These are phyloP conservation scores for Grigorovia transvaalensis DNA, from an alignment of 805 yeast species.

Conservation along the genomic window DNA sequence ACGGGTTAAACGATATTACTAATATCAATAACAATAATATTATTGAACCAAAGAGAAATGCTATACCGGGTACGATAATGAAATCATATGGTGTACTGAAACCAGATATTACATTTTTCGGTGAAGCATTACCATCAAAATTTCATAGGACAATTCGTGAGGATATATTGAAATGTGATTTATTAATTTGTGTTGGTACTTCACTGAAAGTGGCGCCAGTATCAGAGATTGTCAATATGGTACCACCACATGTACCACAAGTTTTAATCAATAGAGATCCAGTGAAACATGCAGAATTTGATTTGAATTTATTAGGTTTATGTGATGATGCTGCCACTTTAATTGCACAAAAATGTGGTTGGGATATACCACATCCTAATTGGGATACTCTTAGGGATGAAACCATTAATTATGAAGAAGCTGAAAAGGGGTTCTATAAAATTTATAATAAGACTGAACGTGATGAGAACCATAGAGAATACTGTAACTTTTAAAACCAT, in stretches of 20 bases:
- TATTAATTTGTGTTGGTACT: slow-evolving; percentile 79
- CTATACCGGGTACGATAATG: slow-evolving; percentile 13
- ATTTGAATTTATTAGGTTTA: slow-evolving; percentile 62
- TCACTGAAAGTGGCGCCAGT: slow-evolving; percentile 93
- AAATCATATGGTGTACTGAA: slow-evolving; percentile 74
- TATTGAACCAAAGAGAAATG: background rate
- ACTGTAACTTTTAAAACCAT: background rate
- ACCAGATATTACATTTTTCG: slow-evolving; percentile 89
- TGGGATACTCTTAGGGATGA: slow-evolving; percentile 27
- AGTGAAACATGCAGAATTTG: slow-evolving; percentile 70
- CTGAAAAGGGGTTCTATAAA: slow-evolving; percentile 26
- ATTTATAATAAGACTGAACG: slow-evolving; percentile 3
- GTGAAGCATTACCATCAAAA: slow-evolving; percentile 68
- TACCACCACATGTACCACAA: slow-evolving; percentile 65
- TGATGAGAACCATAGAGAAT: background rate
- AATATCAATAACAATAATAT: background rate
- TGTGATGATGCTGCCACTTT: slow-evolving; percentile 76
- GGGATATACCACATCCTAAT: slow-evolving; percentile 51
- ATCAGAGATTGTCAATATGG: slow-evolving; percentile 65
- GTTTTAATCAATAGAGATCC: slow-evolving; percentile 70
- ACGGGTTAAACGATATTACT: slow-evolving; percentile 2
- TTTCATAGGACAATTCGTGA: slow-evolving; percentile 50
- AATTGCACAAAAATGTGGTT: slow-evolving; percentile 44
- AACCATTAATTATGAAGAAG: slow-evolving; percentile 13
- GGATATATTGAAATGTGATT: slow-evolving; percentile 63